Conservation (phyloP, 495 filamentous ascomycete species). For the Aspergillus diversus region DNA sequence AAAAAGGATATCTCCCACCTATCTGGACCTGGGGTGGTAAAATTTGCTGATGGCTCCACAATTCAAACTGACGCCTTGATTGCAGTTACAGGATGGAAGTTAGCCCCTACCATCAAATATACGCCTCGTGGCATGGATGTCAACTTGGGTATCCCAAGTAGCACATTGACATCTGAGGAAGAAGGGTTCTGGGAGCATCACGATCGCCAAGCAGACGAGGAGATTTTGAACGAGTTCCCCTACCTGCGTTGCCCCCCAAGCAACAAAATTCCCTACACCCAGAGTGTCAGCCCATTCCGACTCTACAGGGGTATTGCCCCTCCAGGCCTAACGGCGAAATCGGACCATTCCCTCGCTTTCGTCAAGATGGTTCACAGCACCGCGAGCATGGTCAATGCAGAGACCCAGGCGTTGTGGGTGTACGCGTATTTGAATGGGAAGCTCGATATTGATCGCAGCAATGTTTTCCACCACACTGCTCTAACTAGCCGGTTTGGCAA, state of each 20-base stretch:
- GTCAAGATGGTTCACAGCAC: conserved; percentile 63
- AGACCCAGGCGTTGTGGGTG: conserved; percentile 73
- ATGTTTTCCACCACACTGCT: conserved; percentile 55
- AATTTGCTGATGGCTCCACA: conserved; percentile 57
- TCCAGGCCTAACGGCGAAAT: conserved; percentile 49
- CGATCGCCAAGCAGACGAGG: conserved; percentile 56
- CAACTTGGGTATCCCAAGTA: conserved; percentile 41
- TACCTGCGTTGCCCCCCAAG: conserved; percentile 51
- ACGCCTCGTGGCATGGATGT: conserved; percentile 52
- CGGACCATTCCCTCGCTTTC: conserved; percentile 67
- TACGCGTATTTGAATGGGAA: conserved; percentile 60
- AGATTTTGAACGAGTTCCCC: conserved; percentile 69
- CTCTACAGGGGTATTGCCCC: conserved; percentile 74
- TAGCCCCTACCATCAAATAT: conserved; percentile 63
- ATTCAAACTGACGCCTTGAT: conserved; percentile 63
- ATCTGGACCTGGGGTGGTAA: conserved; percentile 43
- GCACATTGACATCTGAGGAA: conserved; percentile 22
- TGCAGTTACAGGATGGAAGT: conserved; percentile 70
- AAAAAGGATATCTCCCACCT: conserved; percentile 62
- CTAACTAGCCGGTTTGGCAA: conserved; percentile 66
- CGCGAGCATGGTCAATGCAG: conserved; percentile 58
- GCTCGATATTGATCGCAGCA: conserved; percentile 26
- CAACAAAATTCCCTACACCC: conserved; percentile 37
- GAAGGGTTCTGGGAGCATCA: conserved; percentile 16
- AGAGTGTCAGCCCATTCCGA: conserved; percentile 43